These are phyloP conservation scores for Thymus mandschuricus DNA, from an alignment of 257 asterid species.

Conservation along the genomic window DNA sequence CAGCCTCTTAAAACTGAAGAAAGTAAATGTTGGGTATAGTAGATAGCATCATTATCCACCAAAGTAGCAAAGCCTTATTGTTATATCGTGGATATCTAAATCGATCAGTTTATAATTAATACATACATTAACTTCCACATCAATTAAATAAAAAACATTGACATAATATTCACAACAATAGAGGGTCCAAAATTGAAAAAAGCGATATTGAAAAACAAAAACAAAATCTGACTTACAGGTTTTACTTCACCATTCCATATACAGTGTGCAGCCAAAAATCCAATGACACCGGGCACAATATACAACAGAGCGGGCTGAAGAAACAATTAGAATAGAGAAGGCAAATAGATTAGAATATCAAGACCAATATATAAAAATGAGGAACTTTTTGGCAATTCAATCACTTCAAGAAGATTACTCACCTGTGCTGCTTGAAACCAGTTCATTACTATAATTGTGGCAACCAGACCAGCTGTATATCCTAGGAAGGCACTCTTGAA, in stretches of 20 bases:
- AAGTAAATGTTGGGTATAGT: too few species aligned
- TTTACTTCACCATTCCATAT: conserved; percentile 89
- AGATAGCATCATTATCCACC: background rate
- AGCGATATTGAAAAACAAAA: background rate
- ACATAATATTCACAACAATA: background rate
- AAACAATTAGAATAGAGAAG: conserved; percentile 25
- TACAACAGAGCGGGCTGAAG: conserved; percentile 91
- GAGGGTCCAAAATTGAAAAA: background rate
- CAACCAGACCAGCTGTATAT: conserved; percentile 67
- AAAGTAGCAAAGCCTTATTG: background rate
- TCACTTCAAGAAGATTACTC: conserved; percentile 23
- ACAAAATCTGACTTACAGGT: conserved; percentile 56
- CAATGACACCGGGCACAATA: conserved; percentile 94
- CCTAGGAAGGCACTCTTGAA: conserved; percentile 93
- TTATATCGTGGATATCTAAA: background rate
- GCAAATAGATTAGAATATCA: conserved; percentile 18
- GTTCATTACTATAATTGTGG: conserved; percentile 87
- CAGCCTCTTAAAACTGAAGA: too few species aligned
- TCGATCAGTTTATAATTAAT: background rate
- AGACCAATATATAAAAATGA: background rate
- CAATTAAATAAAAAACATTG: background rate
- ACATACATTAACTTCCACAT: background rate
- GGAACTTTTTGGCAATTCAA: background rate
- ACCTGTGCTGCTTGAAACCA: conserved; percentile 99
- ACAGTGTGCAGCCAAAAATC: conserved; percentile 89